Conservation (phyloP, 306 rosid species). For the Trichosanthes truncata region DNA sequence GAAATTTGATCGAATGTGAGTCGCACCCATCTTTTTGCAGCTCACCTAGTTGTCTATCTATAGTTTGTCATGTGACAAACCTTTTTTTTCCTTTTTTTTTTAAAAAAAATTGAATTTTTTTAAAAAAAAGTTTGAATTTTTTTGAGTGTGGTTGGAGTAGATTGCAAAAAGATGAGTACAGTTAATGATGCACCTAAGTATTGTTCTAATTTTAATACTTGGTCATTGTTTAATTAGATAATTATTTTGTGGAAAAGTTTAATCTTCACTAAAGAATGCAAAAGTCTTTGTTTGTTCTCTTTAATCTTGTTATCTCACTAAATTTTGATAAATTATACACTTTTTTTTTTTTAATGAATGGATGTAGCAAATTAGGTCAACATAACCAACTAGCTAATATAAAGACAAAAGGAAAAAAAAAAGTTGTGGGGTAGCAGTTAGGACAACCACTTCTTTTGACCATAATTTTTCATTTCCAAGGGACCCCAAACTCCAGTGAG, state of each 20-base stretch:
- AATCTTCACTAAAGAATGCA: background rate
- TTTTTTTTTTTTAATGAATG: background rate
- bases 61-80: too few relatives aligned
- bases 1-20: too few relatives aligned
- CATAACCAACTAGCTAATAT: background rate
- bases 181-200: too few relatives aligned
- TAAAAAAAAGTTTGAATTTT: too few relatives aligned
- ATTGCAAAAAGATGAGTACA: too few relatives aligned
- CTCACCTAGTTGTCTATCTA: too few relatives aligned
- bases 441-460: conserved; percentile 4
- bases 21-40: too few relatives aligned
- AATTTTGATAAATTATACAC: background rate
- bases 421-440: conserved; percentile 1
- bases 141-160: too few relatives aligned
- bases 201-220: background rate
- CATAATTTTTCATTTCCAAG: background rate
- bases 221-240: background rate
- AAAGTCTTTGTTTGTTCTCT: background rate
- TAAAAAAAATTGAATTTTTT: too few relatives aligned
- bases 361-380: background rate
- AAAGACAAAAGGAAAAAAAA: background rate
- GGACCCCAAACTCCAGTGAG: background rate
- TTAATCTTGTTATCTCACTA: background rate
- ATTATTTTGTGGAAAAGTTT: background rate
- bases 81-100: too few relatives aligned